phyloP scores from a whole-genome alignment of 1,284 basidiomycete genomes.

The Earliella scabrosa region DNA sequence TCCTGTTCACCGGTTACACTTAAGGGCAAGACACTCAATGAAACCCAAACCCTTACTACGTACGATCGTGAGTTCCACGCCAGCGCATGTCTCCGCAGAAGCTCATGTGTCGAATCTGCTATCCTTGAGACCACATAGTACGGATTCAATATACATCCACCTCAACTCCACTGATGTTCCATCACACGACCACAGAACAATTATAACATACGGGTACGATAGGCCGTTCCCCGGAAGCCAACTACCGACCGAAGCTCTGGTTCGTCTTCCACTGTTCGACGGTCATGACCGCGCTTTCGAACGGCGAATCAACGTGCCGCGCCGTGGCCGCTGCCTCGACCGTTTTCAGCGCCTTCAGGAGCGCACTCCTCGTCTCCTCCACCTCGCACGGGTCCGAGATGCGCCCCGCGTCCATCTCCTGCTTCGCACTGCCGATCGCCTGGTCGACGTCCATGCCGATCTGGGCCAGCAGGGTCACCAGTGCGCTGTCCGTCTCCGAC shows the following conservation, averaged over 20 bases:
- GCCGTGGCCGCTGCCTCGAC: slow-evolving; percentile 53
- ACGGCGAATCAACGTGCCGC: slow-evolving; percentile 75
- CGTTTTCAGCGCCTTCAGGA: slow-evolving; percentile 62
- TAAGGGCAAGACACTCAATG: too few relatives aligned
- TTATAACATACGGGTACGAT: too few relatives aligned
- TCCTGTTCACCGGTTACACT: too few relatives aligned
- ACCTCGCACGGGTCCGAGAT: slow-evolving; percentile 50
- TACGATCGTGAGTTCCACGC: too few relatives aligned
- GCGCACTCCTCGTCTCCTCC: slow-evolving; percentile 48
- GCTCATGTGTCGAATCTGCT: too few relatives aligned
- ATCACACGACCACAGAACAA: too few relatives aligned
- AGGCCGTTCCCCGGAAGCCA: neutral
- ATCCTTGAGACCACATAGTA: too few relatives aligned
- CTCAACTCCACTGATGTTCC: too few relatives aligned
- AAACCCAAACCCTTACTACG: too few relatives aligned
- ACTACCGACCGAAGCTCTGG: neutral
- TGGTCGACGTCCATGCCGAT: slow-evolving; percentile 78
- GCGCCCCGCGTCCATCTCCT: slow-evolving; percentile 64
- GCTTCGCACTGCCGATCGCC: slow-evolving; percentile 78
- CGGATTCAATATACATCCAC: too few relatives aligned
- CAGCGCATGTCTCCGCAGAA: too few relatives aligned
- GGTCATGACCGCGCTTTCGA: slow-evolving; percentile 61
- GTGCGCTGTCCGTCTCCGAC: slow-evolving; percentile 55
- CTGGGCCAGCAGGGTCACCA: slow-evolving; percentile 59
- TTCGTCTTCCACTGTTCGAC: slow-evolving; percentile 58